These are phyloP conservation scores for Naganishia sp. DNA, from an alignment of 1,284 basidiomycete genomes.

Conservation along the genomic window DNA sequence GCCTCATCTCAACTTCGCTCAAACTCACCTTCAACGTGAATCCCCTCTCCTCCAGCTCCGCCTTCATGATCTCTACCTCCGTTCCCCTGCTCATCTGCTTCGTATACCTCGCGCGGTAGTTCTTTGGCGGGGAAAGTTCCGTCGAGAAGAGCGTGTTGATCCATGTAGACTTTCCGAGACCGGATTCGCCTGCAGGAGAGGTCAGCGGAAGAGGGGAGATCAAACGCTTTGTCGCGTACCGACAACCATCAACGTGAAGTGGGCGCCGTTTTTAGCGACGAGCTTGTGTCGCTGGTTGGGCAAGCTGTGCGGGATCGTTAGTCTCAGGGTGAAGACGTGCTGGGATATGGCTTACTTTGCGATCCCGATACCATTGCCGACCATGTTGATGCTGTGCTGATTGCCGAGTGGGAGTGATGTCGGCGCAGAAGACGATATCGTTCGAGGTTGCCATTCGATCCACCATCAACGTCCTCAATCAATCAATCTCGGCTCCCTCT, in stretches of 20 bases:
- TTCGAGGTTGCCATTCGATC: no score
- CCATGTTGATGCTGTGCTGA: constrained; percentile 39
- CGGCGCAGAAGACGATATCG: no score
- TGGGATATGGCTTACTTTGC: constrained; percentile 49
- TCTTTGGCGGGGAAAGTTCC: constrained; percentile 87
- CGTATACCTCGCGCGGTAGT: constrained; percentile 81
- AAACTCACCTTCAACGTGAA: constrained; percentile 83
- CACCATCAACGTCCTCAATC: no score
- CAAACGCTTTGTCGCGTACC: constrained; percentile 61
- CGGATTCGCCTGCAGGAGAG: constrained; percentile 75
- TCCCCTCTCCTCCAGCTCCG: constrained; percentile 95
- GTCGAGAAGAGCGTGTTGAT: constrained; percentile 99
- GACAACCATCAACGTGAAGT: constrained; percentile 99
- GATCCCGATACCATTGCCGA: constrained; percentile 53
- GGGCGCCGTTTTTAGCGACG: constrained; percentile 92
- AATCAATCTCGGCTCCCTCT: no score
- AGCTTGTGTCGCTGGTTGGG: constrained; percentile 98
- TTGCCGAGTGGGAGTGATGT: no score
- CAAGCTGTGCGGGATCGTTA: constrained; percentile 65
- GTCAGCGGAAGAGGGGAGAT: not conserved
- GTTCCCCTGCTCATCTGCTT: constrained; percentile 99
- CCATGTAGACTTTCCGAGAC: constrained; percentile 89
- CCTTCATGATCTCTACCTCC: constrained; percentile 95
- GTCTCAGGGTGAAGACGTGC: not conserved
- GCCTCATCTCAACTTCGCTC: not conserved